These are phyloP conservation scores for Macrolepiota fuliginosa DNA, from an alignment of 768 basidiomycete genomes.

Conservation along the genomic window DNA sequence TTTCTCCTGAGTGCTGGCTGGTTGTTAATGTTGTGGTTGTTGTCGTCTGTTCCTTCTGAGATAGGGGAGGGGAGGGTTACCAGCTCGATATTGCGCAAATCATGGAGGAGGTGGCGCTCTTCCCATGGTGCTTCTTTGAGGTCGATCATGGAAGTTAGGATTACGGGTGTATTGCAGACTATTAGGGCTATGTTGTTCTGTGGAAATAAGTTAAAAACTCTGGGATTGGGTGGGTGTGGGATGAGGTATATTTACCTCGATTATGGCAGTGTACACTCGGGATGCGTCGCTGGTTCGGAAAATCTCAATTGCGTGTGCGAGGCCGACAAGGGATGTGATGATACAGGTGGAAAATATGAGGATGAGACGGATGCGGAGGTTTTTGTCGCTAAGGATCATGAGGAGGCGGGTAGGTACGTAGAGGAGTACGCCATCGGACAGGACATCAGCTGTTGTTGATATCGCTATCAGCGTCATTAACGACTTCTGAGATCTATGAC, in stretches of 20 bases:
- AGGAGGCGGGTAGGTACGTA: conserved; percentile 44
- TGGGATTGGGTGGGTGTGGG: neutral
- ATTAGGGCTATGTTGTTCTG: conserved; percentile 35
- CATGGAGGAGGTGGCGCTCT: conserved; percentile 4
- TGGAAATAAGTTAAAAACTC: neutral
- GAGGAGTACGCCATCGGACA: conserved; percentile 46
- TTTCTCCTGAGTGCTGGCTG: neutral
- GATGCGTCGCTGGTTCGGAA: conserved; percentile 14
- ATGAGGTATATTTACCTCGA: neutral
- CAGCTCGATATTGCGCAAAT: conserved; percentile 2
- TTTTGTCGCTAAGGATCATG: conserved; percentile 34
- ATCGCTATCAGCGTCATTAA: neutral
- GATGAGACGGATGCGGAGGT: conserved; percentile 39
- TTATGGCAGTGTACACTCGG: conserved; percentile 2
- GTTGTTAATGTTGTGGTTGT: too few species aligned
- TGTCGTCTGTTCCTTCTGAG: neutral
- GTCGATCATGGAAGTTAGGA: conserved; percentile 25
- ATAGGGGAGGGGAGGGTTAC: neutral
- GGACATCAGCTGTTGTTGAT: neutral
- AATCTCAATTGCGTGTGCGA: conserved; percentile 45
- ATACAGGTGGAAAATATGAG: conserved; percentile 56
- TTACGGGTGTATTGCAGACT: conserved; percentile 38
- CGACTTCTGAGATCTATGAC: neutral
- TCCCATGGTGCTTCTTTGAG: conserved; percentile 12
- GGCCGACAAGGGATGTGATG: conserved; percentile 42